These are phyloP conservation scores for Bipolaris gigantea DNA, from an alignment of 2,329 filamentous ascomycete genomes.

Conservation along the genomic window DNA sequence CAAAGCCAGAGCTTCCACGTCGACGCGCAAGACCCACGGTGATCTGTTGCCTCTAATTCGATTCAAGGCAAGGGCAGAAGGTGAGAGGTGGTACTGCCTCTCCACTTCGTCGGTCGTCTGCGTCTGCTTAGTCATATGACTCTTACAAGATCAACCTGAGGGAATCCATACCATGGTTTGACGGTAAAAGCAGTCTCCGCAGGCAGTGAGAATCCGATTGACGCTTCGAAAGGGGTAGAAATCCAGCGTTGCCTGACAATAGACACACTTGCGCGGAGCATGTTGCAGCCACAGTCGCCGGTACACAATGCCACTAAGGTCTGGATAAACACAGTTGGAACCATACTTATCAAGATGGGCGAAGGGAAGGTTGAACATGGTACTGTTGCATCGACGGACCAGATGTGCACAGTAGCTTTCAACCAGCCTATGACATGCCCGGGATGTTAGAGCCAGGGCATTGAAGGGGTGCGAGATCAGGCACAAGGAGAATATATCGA, in stretches of 20 bases:
- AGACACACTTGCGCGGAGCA: constrained; percentile 33
- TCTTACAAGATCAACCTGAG: not conserved
- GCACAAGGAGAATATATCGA: constrained; percentile 33
- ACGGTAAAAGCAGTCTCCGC: constrained; percentile 36
- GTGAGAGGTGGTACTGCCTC: constrained; percentile 33
- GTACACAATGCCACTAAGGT: constrained; percentile 33
- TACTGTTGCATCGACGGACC: constrained; percentile 27
- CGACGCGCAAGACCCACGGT: constrained; percentile 33
- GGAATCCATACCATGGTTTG: constrained; percentile 27
- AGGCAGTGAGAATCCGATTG: constrained; percentile 25
- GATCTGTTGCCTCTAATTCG: constrained; percentile 21
- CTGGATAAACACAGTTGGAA: constrained; percentile 26
- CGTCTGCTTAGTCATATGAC: not conserved
- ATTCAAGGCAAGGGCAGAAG: constrained; percentile 15
- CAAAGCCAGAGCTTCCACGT: constrained; percentile 36
- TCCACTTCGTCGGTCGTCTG: constrained; percentile 34
- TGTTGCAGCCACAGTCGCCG: constrained; percentile 37
- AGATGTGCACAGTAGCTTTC: constrained; percentile 34
- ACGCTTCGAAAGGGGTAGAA: constrained; percentile 28
- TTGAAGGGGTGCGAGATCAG: constrained; percentile 33
- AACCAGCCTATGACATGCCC: constrained; percentile 22
- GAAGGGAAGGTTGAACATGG: constrained; percentile 36
- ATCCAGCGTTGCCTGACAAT: constrained; percentile 28
- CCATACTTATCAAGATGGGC: constrained; percentile 25
- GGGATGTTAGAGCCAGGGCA: constrained; percentile 30